Conservation (phyloP, 441 rosid genomes). For the Adansonia grandidieri region DNA sequence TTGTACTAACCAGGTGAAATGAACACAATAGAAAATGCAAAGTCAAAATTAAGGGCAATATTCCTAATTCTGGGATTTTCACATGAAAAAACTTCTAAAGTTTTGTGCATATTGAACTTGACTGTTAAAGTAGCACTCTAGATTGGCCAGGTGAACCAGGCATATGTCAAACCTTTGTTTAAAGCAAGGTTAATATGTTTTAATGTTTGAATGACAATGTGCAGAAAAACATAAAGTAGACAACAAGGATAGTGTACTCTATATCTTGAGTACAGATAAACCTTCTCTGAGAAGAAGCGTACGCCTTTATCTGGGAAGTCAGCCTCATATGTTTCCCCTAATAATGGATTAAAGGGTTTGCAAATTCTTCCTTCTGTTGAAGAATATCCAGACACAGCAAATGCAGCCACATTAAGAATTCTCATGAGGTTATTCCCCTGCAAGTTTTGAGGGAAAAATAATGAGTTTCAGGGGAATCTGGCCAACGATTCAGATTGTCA, state of each 20-base stretch:
- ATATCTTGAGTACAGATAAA: slow-evolving; percentile 28
- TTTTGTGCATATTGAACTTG: background rate
- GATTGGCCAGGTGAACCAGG: background rate
- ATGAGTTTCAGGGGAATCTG: background rate
- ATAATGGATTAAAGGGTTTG: slow-evolving; percentile 87
- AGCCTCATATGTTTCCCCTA: slow-evolving; percentile 92
- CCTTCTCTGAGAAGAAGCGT: slow-evolving; percentile 83
- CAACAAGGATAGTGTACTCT: background rate
- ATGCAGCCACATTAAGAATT: slow-evolving; percentile 85
- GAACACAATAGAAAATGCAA: background rate
- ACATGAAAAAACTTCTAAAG: background rate
- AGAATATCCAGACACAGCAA: slow-evolving; percentile 92
- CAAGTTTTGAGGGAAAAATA: slow-evolving; percentile 21
- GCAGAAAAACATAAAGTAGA: background rate
- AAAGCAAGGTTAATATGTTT: background rate
- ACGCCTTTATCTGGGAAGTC: slow-evolving; percentile 86
- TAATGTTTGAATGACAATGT: background rate
- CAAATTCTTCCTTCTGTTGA: slow-evolving; percentile 88
- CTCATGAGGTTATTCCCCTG: slow-evolving; percentile 85
- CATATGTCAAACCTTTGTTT: background rate
- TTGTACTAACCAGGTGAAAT: background rate
- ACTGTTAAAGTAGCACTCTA: background rate
- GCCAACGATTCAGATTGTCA: slow-evolving; percentile 3
- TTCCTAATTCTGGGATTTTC: background rate
- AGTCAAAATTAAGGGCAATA: background rate